Conservation (phyloP, 345 rosid species). For the Isatis tinctoria region DNA sequence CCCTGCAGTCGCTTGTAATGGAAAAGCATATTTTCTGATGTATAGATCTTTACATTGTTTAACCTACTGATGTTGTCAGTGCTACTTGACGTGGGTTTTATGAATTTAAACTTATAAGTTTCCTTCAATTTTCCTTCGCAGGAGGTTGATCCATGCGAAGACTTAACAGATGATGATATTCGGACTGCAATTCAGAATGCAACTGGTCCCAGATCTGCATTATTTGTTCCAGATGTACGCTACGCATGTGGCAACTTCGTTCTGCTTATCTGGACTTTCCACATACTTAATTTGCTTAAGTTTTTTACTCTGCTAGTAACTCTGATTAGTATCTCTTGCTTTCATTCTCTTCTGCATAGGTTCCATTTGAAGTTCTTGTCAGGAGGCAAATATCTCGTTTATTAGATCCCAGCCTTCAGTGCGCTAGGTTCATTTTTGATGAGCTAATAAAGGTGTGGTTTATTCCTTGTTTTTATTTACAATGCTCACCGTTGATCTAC, state of each 20-base stretch:
- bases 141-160: conserved; percentile 98
- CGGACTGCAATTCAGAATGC: conserved; percentile 97
- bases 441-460: conserved; percentile 72
- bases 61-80: neutral
- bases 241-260: neutral
- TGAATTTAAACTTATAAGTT: neutral
- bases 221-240: conserved; percentile 87
- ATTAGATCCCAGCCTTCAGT: conserved; percentile 94
- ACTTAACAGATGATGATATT: conserved; percentile 89
- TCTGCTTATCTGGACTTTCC: conserved; percentile 1
- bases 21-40: neutral
- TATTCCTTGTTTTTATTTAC: neutral
- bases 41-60: neutral
- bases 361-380: conserved; percentile 95
- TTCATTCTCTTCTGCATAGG: conserved; percentile 38
- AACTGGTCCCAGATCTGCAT: conserved; percentile 84
- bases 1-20: neutral
- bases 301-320: neutral
- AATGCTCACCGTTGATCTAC: neutral
- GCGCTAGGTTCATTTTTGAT: conserved; percentile 93
- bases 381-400: conserved; percentile 89
- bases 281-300: neutral
- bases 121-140: conserved; percentile 26
- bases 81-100: neutral
- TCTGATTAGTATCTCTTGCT: neutral